Conservation (phyloP, 805 yeast genomes). For the Myxozyma vanderwaltii region DNA sequence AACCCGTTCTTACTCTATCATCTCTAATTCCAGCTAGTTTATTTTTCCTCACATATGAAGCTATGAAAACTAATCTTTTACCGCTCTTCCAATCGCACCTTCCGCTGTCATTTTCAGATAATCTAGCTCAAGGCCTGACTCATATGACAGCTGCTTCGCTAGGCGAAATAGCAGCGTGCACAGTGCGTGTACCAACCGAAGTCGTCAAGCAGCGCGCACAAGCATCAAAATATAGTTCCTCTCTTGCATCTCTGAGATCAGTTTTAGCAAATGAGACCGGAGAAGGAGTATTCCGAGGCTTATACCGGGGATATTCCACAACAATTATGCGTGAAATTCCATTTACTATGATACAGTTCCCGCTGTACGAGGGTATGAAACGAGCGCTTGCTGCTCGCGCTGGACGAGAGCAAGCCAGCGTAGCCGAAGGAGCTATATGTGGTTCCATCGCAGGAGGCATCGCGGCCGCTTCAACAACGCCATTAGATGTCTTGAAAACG, state of each 20-base stretch:
- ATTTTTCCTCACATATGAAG: slow-evolving; percentile 82
- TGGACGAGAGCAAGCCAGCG: slow-evolving; percentile 50
- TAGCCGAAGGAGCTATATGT: slow-evolving; percentile 78
- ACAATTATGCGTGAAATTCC: slow-evolving; percentile 96
- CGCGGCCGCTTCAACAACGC: slow-evolving; percentile 94
- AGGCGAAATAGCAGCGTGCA: slow-evolving; percentile 92
- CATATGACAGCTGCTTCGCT: slow-evolving; percentile 88
- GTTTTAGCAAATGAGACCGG: slow-evolving; percentile 67
- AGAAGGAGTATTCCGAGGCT: slow-evolving; percentile 74
- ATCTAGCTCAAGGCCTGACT: slow-evolving; percentile 47
- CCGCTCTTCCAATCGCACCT: slow-evolving; percentile 30
- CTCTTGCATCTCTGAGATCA: slow-evolving; percentile 66
- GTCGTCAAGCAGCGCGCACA: slow-evolving; percentile 95
- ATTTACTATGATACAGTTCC: slow-evolving; percentile 93
- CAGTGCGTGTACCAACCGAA: slow-evolving; percentile 95
- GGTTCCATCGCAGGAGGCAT: slow-evolving; percentile 95
- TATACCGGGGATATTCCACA: slow-evolving; percentile 91
- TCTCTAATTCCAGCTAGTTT: slow-evolving; percentile 52
- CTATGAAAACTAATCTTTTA: slow-evolving; percentile 52
- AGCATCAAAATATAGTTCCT: slow-evolving; percentile 58
- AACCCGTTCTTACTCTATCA: neutral
- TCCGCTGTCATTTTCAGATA: neutral
- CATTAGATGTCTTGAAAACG: slow-evolving; percentile 91
- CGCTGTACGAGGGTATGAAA: slow-evolving; percentile 84
- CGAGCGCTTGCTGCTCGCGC: slow-evolving; percentile 53